Evolutionary conservation across 257 asterid genomes (phyloP).

Genomic region (Paulownia fortunei): DNA sequence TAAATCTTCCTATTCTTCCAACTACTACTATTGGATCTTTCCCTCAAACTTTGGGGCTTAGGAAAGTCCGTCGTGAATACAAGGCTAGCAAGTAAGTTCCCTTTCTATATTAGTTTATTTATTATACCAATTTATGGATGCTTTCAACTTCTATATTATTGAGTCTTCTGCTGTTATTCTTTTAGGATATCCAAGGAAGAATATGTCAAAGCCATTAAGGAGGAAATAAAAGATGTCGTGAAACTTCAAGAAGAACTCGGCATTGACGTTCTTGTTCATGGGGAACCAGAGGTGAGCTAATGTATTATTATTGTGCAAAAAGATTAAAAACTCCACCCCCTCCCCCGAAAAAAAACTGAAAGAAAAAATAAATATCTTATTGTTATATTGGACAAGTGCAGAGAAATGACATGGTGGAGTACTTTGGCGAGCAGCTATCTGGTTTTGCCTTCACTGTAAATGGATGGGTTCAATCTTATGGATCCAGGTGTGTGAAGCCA

Average conservation of each 20-base stretch:
- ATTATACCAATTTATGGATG: not conserved
- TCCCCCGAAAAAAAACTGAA: not conserved
- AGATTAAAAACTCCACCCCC: not conserved
- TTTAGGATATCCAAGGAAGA: conserved; percentile 77
- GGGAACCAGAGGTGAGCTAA: conserved; percentile 83
- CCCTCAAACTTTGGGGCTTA: conserved; percentile 83
- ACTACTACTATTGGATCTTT: conserved; percentile 96
- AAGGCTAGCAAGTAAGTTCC: conserved; percentile 75
- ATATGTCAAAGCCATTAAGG: conserved; percentile 65
- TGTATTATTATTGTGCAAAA: not conserved
- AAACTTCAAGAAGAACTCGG: conserved; percentile 88
- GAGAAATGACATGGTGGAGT: conserved; percentile 97
- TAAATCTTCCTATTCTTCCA: conserved; percentile 83
- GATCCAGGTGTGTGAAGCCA: conserved; percentile 92
- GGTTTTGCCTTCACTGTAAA: conserved; percentile 86
- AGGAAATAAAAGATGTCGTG: conserved; percentile 69
- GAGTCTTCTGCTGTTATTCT: conserved; percentile 20
- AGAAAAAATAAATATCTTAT: not conserved
- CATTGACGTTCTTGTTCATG: conserved; percentile 90
- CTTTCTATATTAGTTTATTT: not conserved
- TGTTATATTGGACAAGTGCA: conserved; percentile 36
- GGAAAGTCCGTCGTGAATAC: conserved; percentile 93
- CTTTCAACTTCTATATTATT: not conserved
- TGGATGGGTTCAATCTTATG: conserved; percentile 96
- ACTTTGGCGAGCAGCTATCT: conserved; percentile 89